Conservation (phyloP, 345 rosid genomes). For the Combretum micranthum region DNA sequence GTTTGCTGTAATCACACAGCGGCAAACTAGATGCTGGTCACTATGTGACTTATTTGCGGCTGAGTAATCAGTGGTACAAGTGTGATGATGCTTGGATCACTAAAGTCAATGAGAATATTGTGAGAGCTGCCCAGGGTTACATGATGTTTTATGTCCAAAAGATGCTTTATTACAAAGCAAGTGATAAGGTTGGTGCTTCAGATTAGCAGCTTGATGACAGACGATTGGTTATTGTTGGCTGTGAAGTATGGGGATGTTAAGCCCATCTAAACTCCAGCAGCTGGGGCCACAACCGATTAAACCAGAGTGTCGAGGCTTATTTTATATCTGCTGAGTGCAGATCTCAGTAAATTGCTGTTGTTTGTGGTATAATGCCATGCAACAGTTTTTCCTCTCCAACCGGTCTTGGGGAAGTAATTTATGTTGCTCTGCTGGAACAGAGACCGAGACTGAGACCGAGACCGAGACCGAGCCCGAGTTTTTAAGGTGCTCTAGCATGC, state of each 20-base stretch:
- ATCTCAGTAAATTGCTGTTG: conserved; percentile 8
- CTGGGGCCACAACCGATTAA: background rate
- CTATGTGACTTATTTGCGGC: conserved; percentile 48
- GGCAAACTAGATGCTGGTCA: conserved; percentile 62
- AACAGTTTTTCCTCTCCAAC: background rate
- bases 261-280: background rate
- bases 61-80: conserved; percentile 59
- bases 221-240: conserved; percentile 6
- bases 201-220: too few relatives aligned
- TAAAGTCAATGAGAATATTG: conserved; percentile 47
- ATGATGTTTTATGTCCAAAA: conserved; percentile 74
- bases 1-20: conserved; percentile 55
- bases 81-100: conserved; percentile 72
- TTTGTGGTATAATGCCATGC: conserved; percentile 6
- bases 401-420: conserved; percentile 2
- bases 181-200: conserved; percentile 29
- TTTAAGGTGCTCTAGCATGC: conserved; percentile 30
- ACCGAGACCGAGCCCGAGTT: conserved; percentile 26
- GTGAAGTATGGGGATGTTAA: background rate
- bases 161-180: conserved; percentile 46
- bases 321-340: background rate
- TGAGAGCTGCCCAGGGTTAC: conserved; percentile 64
- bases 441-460: background rate
- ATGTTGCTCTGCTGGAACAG: conserved; percentile 12
- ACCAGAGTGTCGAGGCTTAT: background rate